Evolutionary conservation across 495 filamentous ascomycete genomes (phyloP).

Genomic region (Daldinia caldariorum): DNA sequence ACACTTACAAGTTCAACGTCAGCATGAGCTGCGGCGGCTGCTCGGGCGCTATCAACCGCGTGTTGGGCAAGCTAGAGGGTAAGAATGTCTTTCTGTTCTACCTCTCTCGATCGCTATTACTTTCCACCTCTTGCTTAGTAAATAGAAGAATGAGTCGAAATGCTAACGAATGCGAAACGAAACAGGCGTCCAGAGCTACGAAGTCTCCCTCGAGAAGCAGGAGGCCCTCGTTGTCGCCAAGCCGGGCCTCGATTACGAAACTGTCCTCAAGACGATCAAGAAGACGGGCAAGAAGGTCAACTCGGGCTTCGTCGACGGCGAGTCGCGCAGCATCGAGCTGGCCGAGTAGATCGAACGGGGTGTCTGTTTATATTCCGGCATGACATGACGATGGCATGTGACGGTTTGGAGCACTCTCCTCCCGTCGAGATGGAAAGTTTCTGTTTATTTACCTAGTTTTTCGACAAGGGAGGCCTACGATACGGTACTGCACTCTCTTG

Average conservation of each 20-base stretch:
- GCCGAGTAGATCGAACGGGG: constrained; percentile 21
- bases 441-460: background rate
- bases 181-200: constrained; percentile 84
- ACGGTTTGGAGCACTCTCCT: background rate
- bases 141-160: background rate
- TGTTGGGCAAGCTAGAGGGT: constrained; percentile 96
- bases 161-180: constrained; percentile 5
- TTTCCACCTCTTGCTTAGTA: no score
- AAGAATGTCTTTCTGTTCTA: constrained; percentile 27
- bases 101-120: background rate
- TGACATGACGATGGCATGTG: background rate
- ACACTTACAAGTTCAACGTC: constrained; percentile 74
- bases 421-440: background rate
- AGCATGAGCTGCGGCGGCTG: constrained; percentile 72
- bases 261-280: constrained; percentile 85
- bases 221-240: constrained; percentile 77
- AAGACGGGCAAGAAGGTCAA: constrained; percentile 96
- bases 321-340: constrained; percentile 58
- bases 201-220: constrained; percentile 86
- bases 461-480: background rate
- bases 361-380: no score
- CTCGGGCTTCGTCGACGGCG: constrained; percentile 70
- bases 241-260: constrained; percentile 72
- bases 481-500: background rate
- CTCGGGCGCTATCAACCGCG: constrained; percentile 77